phyloP scores from a whole-genome alignment of 345 rosid species.

The Jatropha curcas region DNA sequence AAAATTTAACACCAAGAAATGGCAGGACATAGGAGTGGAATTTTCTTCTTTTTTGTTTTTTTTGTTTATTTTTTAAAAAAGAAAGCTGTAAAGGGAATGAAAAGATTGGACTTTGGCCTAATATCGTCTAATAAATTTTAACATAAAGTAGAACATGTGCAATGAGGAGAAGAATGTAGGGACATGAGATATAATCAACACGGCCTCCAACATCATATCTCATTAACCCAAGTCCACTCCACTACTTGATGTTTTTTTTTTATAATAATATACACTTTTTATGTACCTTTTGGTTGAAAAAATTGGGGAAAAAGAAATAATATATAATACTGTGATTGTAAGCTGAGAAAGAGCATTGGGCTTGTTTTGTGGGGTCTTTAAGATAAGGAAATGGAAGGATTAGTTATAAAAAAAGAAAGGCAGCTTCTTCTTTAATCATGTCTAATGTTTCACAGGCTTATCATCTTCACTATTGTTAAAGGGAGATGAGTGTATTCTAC shows the following conservation, averaged over 20 bases:
- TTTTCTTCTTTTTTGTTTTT: too few relatives aligned
- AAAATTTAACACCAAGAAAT: slow-evolving; percentile 21
- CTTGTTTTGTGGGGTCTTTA: slow-evolving; percentile 10
- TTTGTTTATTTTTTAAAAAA: neutral
- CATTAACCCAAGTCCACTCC: slow-evolving; percentile 25
- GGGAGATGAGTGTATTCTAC: neutral
- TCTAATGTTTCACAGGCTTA: slow-evolving; percentile 13
- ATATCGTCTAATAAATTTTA: slow-evolving; percentile 8
- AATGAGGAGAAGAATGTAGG: slow-evolving; percentile 23
- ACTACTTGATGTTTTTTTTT: neutral
- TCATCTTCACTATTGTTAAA: slow-evolving; percentile 17
- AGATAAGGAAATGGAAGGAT: neutral
- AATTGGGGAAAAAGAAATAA: neutral
- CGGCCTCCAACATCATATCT: slow-evolving; percentile 20
- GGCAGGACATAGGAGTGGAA: slow-evolving; percentile 20
- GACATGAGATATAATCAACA: neutral
- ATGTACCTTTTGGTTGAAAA: neutral
- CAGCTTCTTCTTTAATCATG: slow-evolving; percentile 22
- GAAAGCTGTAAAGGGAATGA: neutral
- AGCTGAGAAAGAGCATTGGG: neutral
- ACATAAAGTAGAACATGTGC: slow-evolving; percentile 25
- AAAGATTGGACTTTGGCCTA: slow-evolving; percentile 22
- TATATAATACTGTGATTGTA: neutral
- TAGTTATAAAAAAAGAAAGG: neutral
- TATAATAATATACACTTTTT: too few relatives aligned